Evolutionary conservation across 129 eudicot genomes (phyloP), one percentile per base, ranked within the genome.

Genomic region (Flaveria bidentis): DNA sequence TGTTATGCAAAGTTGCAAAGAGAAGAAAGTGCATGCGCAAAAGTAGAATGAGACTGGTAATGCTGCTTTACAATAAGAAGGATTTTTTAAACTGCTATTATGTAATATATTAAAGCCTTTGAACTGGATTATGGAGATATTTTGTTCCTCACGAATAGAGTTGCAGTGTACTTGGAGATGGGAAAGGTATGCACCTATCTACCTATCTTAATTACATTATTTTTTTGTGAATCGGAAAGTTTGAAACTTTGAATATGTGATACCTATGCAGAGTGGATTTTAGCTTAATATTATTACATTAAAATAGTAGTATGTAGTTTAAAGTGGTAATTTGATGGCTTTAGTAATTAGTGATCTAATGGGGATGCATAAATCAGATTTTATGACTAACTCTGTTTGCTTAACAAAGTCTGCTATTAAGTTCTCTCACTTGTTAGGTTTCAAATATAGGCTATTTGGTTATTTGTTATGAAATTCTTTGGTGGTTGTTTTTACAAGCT

Each of bases 111-210:
- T 0, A 83, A 83, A 55, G 99, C 99, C 0, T 16, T 87, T 71
- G 99, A 95, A 67, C 81, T 95, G 72, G 89, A 89, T 76, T 97
- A 95, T 79, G 84, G 68, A 28, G 99, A 95, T 78, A 82, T 95
- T 17, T 91, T 96, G 1, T 95, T 87, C 80, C 46, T 95, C 11
- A 95, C 99, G 0, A 95, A 95, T 10, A 74, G 99, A 46, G 99
- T 97, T 81, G 97, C 99, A 16, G 99, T 95, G 25, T 95, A 82
- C 75, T 72, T 95, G 85, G 96, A 95, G 84, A 95, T 91, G 97
- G 97, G 88, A 14, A 87, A 95, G 97, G 99, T 95, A 91, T 68
- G 41, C 4, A 23, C 6, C 39, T 25, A 66, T 14, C 15, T 49
- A 30, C 39, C 39, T 30, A 33, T 1, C 0, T 5, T 33, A 5